These are phyloP conservation scores for Gossypium laxum DNA, from an alignment of 441 rosid genomes.

Conservation along the genomic window DNA sequence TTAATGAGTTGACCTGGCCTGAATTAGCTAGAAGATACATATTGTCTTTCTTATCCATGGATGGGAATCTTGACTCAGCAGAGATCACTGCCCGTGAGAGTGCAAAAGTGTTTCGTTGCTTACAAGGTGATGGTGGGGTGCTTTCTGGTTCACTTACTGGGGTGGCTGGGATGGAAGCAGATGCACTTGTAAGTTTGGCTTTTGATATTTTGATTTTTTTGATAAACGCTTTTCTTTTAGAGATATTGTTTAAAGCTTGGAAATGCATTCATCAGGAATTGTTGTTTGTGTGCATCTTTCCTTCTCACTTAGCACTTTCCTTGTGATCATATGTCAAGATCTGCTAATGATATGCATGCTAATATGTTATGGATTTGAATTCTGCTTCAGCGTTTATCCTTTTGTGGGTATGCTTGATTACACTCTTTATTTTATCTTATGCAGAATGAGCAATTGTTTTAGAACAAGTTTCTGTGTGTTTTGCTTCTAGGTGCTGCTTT, in stretches of 20 bases:
- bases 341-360: neutral
- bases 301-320: neutral
- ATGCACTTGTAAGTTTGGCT: conserved; percentile 72
- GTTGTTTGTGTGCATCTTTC: neutral
- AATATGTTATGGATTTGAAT: neutral
- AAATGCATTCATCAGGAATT: neutral
- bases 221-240: neutral
- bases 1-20: conserved; percentile 92
- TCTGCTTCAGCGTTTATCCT: neutral
- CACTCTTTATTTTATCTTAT: neutral
- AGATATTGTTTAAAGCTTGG: neutral
- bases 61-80: conserved; percentile 76
- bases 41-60: conserved; percentile 75
- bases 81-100: conserved; percentile 79
- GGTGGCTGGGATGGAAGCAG: conserved; percentile 94
- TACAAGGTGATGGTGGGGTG: conserved; percentile 97
- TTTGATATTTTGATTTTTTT: conserved; percentile 11
- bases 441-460: conserved; percentile 7
- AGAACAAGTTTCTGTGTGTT: neutral
- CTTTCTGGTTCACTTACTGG: conserved; percentile 92
- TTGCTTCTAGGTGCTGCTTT: conserved; percentile 3
- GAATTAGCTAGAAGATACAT: conserved; percentile 83
- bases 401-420: neutral
- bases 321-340: neutral
- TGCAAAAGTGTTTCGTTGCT: conserved; percentile 77